Percentiles rank a stretch among this genome's conserved stretches.
These are phyloP conservation scores for Phaseolus coccineus DNA, from an alignment of 331 rosid species.

Conservation along the genomic window DNA sequence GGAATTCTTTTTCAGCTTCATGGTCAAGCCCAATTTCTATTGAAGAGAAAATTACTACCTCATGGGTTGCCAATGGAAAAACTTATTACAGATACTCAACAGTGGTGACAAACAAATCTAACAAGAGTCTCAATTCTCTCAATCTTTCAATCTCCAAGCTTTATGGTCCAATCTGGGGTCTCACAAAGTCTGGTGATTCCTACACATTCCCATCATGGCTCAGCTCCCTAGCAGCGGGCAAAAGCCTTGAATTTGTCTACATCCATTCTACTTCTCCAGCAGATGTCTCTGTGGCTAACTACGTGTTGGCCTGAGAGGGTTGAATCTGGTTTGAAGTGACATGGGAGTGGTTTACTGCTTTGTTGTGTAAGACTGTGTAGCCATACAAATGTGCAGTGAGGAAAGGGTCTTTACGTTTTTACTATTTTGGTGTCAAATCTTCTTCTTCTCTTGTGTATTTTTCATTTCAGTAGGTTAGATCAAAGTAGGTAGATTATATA, in stretches of 20 bases:
- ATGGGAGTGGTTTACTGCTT: conserved; percentile 50
- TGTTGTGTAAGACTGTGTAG: conserved; percentile 75
- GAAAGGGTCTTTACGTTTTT: conserved; percentile 51
- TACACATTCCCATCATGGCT: conserved; percentile 90
- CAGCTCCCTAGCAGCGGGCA: conserved; percentile 71
- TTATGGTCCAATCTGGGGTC: conserved; percentile 95
- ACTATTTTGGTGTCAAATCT: conserved; percentile 39
- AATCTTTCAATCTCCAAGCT: conserved; percentile 74
- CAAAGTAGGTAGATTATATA: conserved; percentile 61
- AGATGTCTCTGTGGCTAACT: conserved; percentile 69
- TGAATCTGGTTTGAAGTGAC: conserved; percentile 38
- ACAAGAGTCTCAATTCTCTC: conserved; percentile 64
- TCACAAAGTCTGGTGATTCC: conserved; percentile 66
- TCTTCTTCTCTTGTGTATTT: conserved; percentile 55
- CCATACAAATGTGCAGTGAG: conserved; percentile 64
- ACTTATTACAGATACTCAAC: conserved; percentile 89
- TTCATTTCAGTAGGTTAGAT: conserved; percentile 60
- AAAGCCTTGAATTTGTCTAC: conserved; percentile 95
- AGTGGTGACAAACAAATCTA: conserved; percentile 80
- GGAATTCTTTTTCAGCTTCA: conserved; percentile 60
- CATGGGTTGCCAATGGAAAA: conserved; percentile 76
- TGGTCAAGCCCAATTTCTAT: conserved; percentile 67
- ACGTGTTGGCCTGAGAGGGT: conserved; percentile 62
- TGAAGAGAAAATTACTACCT: conserved; percentile 69
- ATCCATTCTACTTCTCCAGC: conserved; percentile 89